Base-by-base conservation (phyloP, 2,329 filamentous ascomycete species). In the Mycogone perniciosa region DNA sequence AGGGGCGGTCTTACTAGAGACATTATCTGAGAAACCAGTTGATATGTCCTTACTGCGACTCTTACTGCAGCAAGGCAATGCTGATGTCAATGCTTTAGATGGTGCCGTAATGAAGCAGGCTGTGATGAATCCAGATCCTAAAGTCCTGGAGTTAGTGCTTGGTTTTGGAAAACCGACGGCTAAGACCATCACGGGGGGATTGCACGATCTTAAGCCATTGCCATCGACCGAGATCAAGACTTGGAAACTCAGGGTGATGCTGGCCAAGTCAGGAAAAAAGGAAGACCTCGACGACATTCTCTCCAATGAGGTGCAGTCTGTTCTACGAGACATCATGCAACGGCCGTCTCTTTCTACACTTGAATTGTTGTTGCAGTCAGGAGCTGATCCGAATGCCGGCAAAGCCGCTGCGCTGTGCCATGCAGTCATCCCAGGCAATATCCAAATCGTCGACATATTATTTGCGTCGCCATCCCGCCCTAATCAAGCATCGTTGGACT, bases 311-410 rank as follows among this genome's bases (percentile, higher is more conserved):
- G 74, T 81, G 4, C 69, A 75, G 40, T 67, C 65, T 2, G 59
- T 76, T 4, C 60, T 76, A 7, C 64, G 71, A 48, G 64, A 66
- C 3, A 65, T 63, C 0, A 60, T 63, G 0, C 61, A 67, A 1
- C 60, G 69, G 8, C 70, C 72, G 4, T 69, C 69, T 1, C 61
- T 77, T 5, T 66, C 71, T 2, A 70, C 75, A 1, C 52, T 81
- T 33, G 70, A 71, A 49, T 63, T 70, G 1, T 68, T 83, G 0
- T 59, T 84, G 1, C 67, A 70, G 1, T 68, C 72, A 1, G 77
- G 78, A 1, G 80, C 79, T 2, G 74, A 81, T 43, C 67, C 80
- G n/a, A 81, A 82, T 54, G 67, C 71, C 1, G 70, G 73, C 51
- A 74, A 79, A 29, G 77, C 72, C 0, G 71, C 74, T 1, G 72